Evolutionary conservation across 2,329 filamentous ascomycete species (phyloP), one percentile per base, ranked within the genome.

Genomic region (Byssochlamys sp.): DNA sequence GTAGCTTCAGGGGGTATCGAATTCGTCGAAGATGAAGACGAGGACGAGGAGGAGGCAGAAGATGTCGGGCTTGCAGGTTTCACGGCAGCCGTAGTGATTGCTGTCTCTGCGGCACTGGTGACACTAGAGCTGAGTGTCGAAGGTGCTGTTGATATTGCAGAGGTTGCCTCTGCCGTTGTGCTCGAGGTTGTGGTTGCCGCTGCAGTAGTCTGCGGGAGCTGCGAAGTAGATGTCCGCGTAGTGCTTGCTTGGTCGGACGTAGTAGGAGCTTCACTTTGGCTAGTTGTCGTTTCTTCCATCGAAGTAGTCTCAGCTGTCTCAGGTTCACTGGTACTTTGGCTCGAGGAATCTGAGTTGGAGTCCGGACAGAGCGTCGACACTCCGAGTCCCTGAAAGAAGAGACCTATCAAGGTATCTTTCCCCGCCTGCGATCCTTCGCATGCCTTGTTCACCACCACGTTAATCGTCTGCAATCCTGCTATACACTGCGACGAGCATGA

Each of bases 361-460:
- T 48, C 24, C 19, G 54, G 54, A 48, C 54, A 55, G 7, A 55
- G 26, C 11, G 33, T 55, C n/a, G 54, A 55, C 19, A 55, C 54
- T 50, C 54, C 54, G 12, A 27, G 35, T 28, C 33, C 35, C 35
- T 51, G 54, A 26, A 55, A 55, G 39, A 55, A 55, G 3, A 55
- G 39, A 19, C 54, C 54, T 35, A 55, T 55, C 35, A 55, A 51
- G 10, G 39, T 55, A 24, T 55, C 54, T 24, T 50, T 33, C 25
- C 39, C 24, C 1, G 45, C 54, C 24, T 27, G 27, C 4, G 24
- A 14, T 12, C 54, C 54, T 55, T 28, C 39, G 28, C 54, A 55
- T 19, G 54, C 45, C 25, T 50, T n/a, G 39, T 55, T 55, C 19
- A 55, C 10, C 54, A 27, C 27, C 5, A 24, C 26, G 9, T 24